Percentiles rank a stretch among this genome's conserved stretches.
These are phyloP conservation scores for Solanum peruvianum DNA, from an alignment of 257 asterid species.

Conservation along the genomic window DNA sequence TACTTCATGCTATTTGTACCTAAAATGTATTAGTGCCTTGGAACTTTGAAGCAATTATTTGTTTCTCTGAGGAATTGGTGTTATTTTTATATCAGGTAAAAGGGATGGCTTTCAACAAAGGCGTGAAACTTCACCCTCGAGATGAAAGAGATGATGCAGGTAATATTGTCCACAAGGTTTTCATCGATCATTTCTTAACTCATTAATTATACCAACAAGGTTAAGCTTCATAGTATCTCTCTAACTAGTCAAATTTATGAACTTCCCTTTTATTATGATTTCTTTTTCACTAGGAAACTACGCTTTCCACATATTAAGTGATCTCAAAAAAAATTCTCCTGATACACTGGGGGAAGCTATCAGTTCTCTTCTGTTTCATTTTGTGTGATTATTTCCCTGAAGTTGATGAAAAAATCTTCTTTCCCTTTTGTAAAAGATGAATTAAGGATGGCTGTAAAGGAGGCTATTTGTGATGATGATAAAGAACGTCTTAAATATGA, in stretches of 20 bases:
- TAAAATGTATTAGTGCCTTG: not conserved
- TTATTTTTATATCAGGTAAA: constrained; percentile 47
- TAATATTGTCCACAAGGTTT: not conserved
- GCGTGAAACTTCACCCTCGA: constrained; percentile 38
- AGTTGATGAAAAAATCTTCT: not conserved
- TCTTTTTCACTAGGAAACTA: not conserved
- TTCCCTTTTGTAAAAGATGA: constrained; percentile 37
- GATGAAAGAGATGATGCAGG: constrained; percentile 93
- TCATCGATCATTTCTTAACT: not conserved
- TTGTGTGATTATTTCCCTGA: not conserved
- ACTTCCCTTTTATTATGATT: not conserved
- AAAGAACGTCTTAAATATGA: constrained; percentile 51
- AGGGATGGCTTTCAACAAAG: constrained; percentile 96
- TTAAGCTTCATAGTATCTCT: not conserved
- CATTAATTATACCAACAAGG: not conserved
- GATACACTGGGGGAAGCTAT: not conserved
- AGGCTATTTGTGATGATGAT: constrained; percentile 63
- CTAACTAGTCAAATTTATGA: not conserved
- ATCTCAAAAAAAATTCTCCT: not conserved
- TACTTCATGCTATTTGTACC: not conserved
- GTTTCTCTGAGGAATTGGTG: not conserved
- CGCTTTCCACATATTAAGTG: not conserved
- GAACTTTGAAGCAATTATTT: not conserved
- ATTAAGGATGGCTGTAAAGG: constrained; percentile 89
- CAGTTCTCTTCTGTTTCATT: not conserved